These are phyloP conservation scores for Scleroderma bovista DNA, from an alignment of 768 basidiomycete genomes.

Conservation along the genomic window DNA sequence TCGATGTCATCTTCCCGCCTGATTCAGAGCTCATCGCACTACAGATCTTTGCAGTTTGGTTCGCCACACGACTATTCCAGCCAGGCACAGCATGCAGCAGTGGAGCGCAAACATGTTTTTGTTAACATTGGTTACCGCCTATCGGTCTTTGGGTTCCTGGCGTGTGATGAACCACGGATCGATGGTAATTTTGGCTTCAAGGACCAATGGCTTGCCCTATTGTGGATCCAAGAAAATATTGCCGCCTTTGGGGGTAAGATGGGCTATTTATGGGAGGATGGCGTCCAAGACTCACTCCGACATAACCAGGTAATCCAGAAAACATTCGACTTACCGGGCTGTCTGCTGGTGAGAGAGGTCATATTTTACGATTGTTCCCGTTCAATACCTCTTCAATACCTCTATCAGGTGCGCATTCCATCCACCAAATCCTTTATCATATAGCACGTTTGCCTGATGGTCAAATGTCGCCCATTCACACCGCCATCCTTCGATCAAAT, in stretches of 20 bases:
- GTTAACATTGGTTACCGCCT: slow-evolving; percentile 76
- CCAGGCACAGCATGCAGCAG: slow-evolving; percentile 64
- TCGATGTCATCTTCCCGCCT: background rate
- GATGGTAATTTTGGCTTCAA: slow-evolving; percentile 81
- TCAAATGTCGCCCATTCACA: slow-evolving; percentile 55
- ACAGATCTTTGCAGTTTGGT: slow-evolving; percentile 73
- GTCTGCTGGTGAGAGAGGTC: slow-evolving; percentile 51
- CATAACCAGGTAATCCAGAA: slow-evolving; percentile 45
- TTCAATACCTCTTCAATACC: slow-evolving; percentile 1
- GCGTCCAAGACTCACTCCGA: background rate
- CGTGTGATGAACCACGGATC: slow-evolving; percentile 53
- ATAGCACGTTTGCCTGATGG: slow-evolving; percentile 57
- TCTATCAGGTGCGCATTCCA: slow-evolving; percentile 60
- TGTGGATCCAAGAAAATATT: slow-evolving; percentile 69
- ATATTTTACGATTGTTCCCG: background rate
- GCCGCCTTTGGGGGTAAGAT: slow-evolving; percentile 59
- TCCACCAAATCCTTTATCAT: slow-evolving; percentile 69
- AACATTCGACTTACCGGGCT: slow-evolving; percentile 61
- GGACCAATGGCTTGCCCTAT: slow-evolving; percentile 74
- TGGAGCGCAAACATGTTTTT: slow-evolving; percentile 62
- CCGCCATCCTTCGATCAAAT: slow-evolving; percentile 69
- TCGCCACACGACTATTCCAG: slow-evolving; percentile 57
- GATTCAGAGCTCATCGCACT: background rate
- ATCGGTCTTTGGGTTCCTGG: slow-evolving; percentile 73
- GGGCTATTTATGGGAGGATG: background rate